Evolutionary conservation across 768 basidiomycete species (phyloP).

Genomic region (Lentinus tigrinus): DNA sequence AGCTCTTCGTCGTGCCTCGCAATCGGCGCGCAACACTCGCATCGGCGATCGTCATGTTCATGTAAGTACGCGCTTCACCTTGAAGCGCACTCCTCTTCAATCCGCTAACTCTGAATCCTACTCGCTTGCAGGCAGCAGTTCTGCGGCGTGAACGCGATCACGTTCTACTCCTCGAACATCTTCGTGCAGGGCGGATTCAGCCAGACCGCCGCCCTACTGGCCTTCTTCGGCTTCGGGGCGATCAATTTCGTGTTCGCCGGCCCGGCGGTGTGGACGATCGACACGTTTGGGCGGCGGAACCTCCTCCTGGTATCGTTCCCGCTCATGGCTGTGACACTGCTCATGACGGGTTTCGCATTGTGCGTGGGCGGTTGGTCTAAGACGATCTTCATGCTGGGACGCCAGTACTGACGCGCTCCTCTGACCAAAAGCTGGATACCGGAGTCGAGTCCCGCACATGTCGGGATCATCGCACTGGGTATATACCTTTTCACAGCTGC

Average conservation of each 20-base stretch:
- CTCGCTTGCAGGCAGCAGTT: constrained; percentile 60
- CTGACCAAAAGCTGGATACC: background rate
- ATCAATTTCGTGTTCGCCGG: constrained; percentile 38
- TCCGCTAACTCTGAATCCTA: background rate
- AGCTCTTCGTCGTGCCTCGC: constrained; percentile 73
- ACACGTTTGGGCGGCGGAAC: constrained; percentile 61
- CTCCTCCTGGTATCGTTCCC: constrained; percentile 52
- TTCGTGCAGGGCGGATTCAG: constrained; percentile 59
- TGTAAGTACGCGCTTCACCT: no score
- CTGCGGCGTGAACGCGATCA: constrained; percentile 75
- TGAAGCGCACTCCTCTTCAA: no score
- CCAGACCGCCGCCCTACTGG: constrained; percentile 51
- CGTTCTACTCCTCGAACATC: constrained; percentile 77
- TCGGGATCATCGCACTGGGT: constrained; percentile 48
- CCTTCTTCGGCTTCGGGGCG: constrained; percentile 48
- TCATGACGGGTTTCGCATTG: constrained; percentile 48
- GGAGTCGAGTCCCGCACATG: constrained; percentile 29
- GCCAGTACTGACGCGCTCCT: no score
- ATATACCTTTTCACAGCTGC: constrained; percentile 59
- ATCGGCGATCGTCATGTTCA: constrained; percentile 67
- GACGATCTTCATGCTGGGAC: no score
- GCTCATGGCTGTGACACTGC: constrained; percentile 45
- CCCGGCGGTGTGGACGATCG: constrained; percentile 50
- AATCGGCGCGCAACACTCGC: constrained; percentile 61
- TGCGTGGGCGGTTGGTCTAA: constrained; percentile 18